Conservation (phyloP, 1,284 basidiomycete genomes). For the Tilletia indica region DNA sequence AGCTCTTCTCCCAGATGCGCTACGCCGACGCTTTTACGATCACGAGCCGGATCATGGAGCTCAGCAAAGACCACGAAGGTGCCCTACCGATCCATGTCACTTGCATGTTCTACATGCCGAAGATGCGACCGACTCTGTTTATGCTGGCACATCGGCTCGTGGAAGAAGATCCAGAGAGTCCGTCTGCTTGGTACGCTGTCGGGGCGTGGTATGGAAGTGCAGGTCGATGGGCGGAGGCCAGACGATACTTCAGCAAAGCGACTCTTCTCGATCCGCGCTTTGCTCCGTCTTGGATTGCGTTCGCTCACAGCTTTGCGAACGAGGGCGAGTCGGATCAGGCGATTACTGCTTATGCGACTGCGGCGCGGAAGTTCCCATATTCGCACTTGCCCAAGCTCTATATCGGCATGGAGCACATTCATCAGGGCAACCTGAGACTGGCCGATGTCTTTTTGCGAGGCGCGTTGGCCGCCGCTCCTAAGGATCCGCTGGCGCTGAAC, state of each 20-base stretch:
- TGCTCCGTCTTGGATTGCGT: constrained; percentile 93
- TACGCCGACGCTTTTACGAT: constrained; percentile 91
- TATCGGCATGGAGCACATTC: constrained; percentile 96
- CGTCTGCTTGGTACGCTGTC: constrained; percentile 96
- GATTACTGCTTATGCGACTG: constrained; percentile 95
- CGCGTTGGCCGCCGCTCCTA: constrained; percentile 73
- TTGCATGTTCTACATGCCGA: constrained; percentile 91
- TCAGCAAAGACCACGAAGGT: constrained; percentile 41
- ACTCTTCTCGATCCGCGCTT: constrained; percentile 95
- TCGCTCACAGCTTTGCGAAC: constrained; percentile 92
- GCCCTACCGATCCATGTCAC: constrained; percentile 86
- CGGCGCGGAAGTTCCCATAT: constrained; percentile 86
- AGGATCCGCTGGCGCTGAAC: constrained; percentile 84
- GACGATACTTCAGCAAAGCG: constrained; percentile 68
- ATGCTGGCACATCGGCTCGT: constrained; percentile 94
- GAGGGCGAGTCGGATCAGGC: constrained; percentile 97
- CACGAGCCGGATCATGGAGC: constrained; percentile 60
- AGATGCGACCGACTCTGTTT: constrained; percentile 87
- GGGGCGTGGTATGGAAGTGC: constrained; percentile 92
- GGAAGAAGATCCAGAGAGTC: constrained; percentile 80
- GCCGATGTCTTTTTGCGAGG: constrained; percentile 85
- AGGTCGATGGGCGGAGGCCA: constrained; percentile 64
- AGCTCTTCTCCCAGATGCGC: constrained; percentile 79
- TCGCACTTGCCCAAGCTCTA: constrained; percentile 91
- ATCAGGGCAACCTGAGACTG: constrained; percentile 75